Base-by-base conservation (phyloP, 805 yeast genomes). In the Komagataella populi region DNA sequence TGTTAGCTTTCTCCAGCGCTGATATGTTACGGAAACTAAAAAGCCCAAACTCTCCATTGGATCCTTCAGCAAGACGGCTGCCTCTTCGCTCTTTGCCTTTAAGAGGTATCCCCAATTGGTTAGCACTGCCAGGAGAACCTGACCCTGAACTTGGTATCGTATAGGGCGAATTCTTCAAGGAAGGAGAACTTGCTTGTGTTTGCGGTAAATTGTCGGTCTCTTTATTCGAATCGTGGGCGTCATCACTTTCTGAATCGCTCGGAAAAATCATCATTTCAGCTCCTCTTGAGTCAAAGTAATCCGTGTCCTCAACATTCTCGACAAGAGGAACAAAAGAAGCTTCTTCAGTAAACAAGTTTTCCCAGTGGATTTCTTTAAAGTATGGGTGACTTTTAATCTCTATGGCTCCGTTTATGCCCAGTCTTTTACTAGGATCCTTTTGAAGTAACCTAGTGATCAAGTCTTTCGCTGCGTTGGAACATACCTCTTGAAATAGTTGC, bases 1-100 rank as follows among this genome's bases (percentile, higher is more conserved):
- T 88, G 62, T 93, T 93, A 6, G 96, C 97, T 59, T 85, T 86
- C 58, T 93, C 98, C 52, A 95, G 73, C 5, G 93, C 93, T 4
- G 91, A 83, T 55, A 93, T 69, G 63, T 93, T 93, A 56, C 96
- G 74, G 67, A 87, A 93, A 53, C 87, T 83, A 65, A 93, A 93
- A 3, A 93, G 83, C 0, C 99, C 99, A 74, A 93, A 93, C 59
- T 91, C 91, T 6, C 78, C 70, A 6, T 73, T 70, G 22, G 71
- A 69, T 2, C 84, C 75, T 52, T 84, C 91, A 50, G 83, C 84
- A 54, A 87, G 64, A 56, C 87, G 76, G 55, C 87, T 78, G 2
- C 87, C 80, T 49, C 93, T 71, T 52, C 91, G 73, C 56, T 87
- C 96, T 48, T 87, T 71, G 58, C 78, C 69, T 54, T 74, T 77